Percentiles rank a stretch among this genome's conserved stretches.
These are phyloP conservation scores for Forsythia suspensa DNA, from an alignment of 257 asterid genomes.

Conservation along the genomic window DNA sequence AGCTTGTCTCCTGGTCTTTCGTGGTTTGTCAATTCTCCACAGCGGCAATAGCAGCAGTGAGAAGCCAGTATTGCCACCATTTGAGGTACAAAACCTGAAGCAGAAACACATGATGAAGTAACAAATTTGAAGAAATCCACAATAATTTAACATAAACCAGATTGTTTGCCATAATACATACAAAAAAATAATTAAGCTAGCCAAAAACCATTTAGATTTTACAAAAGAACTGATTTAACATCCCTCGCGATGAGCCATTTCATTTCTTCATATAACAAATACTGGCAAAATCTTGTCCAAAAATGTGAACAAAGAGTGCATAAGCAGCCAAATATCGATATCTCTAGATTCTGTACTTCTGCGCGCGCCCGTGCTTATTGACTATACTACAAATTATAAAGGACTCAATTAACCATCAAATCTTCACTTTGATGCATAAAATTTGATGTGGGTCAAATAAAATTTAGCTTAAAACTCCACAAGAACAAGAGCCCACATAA, in stretches of 20 bases:
- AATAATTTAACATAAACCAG: not conserved
- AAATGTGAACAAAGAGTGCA: not conserved
- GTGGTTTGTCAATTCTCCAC: not conserved
- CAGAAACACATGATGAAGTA: not conserved
- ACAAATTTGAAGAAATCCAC: not conserved
- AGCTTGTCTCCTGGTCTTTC: conserved; percentile 33
- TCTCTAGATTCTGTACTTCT: not conserved
- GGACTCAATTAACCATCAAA: not conserved
- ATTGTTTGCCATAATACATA: not conserved
- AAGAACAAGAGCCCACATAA: not conserved
- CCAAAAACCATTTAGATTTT: not conserved
- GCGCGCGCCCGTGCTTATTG: not conserved
- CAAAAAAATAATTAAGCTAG: no score
- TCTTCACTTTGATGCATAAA: not conserved
- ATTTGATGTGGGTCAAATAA: not conserved
- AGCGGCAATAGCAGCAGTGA: conserved; percentile 61
- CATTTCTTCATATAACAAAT: not conserved
- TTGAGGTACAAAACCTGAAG: conserved; percentile 35
- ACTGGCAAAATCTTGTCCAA: not conserved
- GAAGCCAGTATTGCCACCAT: conserved; percentile 83
- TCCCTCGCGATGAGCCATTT: not conserved
- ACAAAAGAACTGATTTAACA: not conserved
- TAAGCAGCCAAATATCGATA: not conserved
- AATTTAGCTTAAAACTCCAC: not conserved
- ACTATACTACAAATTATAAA: not conserved